These are phyloP conservation scores for Naganishia albida DNA, from an alignment of 1,284 basidiomycete species.

Conservation along the genomic window DNA sequence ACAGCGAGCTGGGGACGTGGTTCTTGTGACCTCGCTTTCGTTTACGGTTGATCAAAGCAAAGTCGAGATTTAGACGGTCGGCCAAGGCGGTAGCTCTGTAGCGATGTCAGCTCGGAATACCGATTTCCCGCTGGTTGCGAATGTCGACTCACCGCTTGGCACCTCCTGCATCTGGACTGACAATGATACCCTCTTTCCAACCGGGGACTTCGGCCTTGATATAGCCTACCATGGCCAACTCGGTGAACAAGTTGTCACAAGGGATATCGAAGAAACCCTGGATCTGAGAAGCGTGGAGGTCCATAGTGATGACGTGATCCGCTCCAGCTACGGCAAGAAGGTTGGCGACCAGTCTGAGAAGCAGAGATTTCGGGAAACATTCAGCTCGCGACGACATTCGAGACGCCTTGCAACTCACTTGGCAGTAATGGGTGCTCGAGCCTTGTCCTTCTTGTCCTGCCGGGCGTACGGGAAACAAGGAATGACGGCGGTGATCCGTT, in stretches of 20 bases:
- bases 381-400: not conserved
- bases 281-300: slow-evolving; percentile 96
- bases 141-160: slow-evolving; percentile 78
- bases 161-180: slow-evolving; percentile 95
- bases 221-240: slow-evolving; percentile 81
- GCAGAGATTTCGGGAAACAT: not conserved
- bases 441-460: slow-evolving; percentile 98
- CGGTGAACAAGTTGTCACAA: slow-evolving; percentile 92
- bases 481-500: slow-evolving; percentile 96
- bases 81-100: slow-evolving; percentile 86
- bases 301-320: slow-evolving; percentile 99
- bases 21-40: slow-evolving; percentile 58
- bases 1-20: slow-evolving; percentile 14
- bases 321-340: slow-evolving; percentile 95
- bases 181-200: slow-evolving; percentile 89
- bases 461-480: slow-evolving; percentile 96
- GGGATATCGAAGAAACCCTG: slow-evolving; percentile 99
- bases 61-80: slow-evolving; percentile 93
- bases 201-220: slow-evolving; percentile 84
- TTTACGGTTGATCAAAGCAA: slow-evolving; percentile 94
- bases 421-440: slow-evolving; percentile 93
- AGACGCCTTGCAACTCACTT: slow-evolving; percentile 59
- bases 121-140: slow-evolving; percentile 30
- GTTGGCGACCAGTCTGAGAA: slow-evolving; percentile 75
- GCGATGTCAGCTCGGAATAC: not conserved